These are phyloP conservation scores for Neoscytalidium dimidiatum DNA, from an alignment of 2,329 filamentous ascomycete genomes.

Conservation along the genomic window DNA sequence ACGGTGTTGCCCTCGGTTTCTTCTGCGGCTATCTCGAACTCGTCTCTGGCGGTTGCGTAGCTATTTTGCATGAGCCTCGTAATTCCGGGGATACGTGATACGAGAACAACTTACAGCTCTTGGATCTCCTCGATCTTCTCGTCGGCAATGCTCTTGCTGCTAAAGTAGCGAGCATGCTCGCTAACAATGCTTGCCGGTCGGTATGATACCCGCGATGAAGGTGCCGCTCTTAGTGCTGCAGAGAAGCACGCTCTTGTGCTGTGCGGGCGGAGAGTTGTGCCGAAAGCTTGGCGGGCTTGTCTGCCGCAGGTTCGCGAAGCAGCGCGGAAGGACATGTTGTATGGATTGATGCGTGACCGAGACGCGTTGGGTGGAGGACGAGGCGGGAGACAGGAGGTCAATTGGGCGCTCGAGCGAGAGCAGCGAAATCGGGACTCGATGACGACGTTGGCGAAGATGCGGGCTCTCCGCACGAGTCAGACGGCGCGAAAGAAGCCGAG, in stretches of 20 bases:
- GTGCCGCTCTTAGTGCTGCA: neutral
- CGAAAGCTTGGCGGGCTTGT: neutral
- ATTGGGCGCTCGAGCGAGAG: neutral
- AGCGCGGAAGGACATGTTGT: neutral
- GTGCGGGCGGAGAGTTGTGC: constrained; percentile 2
- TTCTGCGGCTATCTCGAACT: constrained; percentile 55
- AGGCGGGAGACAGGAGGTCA: neutral
- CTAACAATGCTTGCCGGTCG: constrained; percentile 4
- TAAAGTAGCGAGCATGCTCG: constrained; percentile 4
- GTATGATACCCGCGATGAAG: neutral
- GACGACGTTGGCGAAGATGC: constrained; percentile 1
- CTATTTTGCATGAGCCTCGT: constrained; percentile 7
- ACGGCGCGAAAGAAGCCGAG: neutral
- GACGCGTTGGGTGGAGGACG: neutral
- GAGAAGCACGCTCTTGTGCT: neutral
- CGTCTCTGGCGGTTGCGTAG: constrained; percentile 40
- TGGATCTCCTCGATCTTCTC: constrained; percentile 36
- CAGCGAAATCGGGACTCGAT: constrained; percentile 6
- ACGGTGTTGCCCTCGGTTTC: constrained; percentile 56
- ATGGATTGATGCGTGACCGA: neutral
- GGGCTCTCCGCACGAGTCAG: constrained; percentile 9
- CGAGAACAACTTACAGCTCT: constrained; percentile 30
- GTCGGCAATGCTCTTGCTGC: constrained; percentile 23
- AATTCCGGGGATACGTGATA: neutral
- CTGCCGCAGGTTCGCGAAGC: neutral